Percentiles rank a stretch among this genome's conserved stretches.
phyloP scores from a whole-genome alignment of 495 filamentous ascomycete genomes.

The Lepidopterella palustris region DNA sequence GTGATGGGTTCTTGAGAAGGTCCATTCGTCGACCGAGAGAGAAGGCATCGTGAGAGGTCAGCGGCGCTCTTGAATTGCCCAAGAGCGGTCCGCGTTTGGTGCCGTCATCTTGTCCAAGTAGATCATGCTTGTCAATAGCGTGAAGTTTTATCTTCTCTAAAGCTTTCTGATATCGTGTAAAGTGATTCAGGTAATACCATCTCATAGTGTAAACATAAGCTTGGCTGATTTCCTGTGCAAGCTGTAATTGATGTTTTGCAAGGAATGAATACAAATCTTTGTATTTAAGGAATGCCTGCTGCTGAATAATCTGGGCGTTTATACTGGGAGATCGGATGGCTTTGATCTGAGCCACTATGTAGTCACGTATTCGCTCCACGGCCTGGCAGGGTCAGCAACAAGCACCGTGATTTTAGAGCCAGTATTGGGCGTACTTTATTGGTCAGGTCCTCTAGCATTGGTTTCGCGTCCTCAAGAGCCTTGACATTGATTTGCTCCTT shows the following conservation, averaged over 20 bases:
- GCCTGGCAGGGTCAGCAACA: slow-evolving; percentile 39
- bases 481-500: slow-evolving; percentile 59
- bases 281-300: slow-evolving; percentile 77
- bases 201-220: slow-evolving; percentile 98
- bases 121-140: slow-evolving; percentile 72
- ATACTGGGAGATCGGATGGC: slow-evolving; percentile 87
- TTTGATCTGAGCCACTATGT: slow-evolving; percentile 88
- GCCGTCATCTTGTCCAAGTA: slow-evolving; percentile 71
- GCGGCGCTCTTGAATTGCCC: slow-evolving; percentile 38
- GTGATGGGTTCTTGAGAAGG: slow-evolving; percentile 61
- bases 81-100: slow-evolving; percentile 27
- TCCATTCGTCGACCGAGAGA: slow-evolving; percentile 79
- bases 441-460: slow-evolving; percentile 72
- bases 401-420: neutral
- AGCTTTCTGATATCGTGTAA: slow-evolving; percentile 76
- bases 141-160: slow-evolving; percentile 81
- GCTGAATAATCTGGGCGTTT: slow-evolving; percentile 93
- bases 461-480: slow-evolving; percentile 74
- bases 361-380: slow-evolving; percentile 89
- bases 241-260: slow-evolving; percentile 62
- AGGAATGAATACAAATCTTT: slow-evolving; percentile 84
- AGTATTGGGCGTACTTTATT: slow-evolving; percentile 54
- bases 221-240: slow-evolving; percentile 82
- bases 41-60: slow-evolving; percentile 75
- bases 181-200: slow-evolving; percentile 94